Evolutionary conservation across 106 monocot species (phyloP), one percentile per base, ranked within the genome.

Genomic region (Triglochin maritima): DNA sequence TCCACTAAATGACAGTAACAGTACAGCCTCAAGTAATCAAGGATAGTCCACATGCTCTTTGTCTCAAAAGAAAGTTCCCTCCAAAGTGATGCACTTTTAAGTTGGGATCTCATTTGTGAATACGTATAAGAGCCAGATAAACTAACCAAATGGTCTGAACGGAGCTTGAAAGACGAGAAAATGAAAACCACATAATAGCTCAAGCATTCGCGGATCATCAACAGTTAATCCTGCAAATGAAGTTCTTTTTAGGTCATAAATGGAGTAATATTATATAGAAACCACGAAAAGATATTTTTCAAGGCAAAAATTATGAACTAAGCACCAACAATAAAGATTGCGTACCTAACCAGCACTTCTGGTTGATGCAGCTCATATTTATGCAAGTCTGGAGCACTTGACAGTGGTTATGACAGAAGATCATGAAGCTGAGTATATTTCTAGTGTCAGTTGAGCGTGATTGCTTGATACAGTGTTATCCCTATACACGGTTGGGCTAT

Each of bases 61-160:
- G 90, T 96, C 75, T 96, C 95, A 78, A 96, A 85, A 56, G 95
- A 96, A 64, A 96, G 81, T 60, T 96, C 95, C 50, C 79, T 81
- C 95, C 95, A 96, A 65, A 96, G 83, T 63, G 67, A 74, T 54
- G 83, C 78, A 76, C 81, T 83, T 72, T 82, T 87, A 17, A 78
- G 75, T 71, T 90, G 85, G 52, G 85, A 90, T 67, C 71, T 79
- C 85, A 90, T 85, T 65, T 96, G 83, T n/a, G 16, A 77, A 67
- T 82, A 90, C 15, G 83, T 82, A 50, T 81, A 72, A 59, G 90
- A 83, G 41, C 85, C 78, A 16, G 90, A 81, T 62, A 90, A 81
- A 72, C 79, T 76, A 50, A 71, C 57, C 62, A 83, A 76, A 78
- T 74, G 87, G 76, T 90, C 95, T 57, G 81, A 85, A 43, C 95